These are phyloP conservation scores for Teunomyces gatunensis DNA, from an alignment of 805 yeast species.

Conservation along the genomic window DNA sequence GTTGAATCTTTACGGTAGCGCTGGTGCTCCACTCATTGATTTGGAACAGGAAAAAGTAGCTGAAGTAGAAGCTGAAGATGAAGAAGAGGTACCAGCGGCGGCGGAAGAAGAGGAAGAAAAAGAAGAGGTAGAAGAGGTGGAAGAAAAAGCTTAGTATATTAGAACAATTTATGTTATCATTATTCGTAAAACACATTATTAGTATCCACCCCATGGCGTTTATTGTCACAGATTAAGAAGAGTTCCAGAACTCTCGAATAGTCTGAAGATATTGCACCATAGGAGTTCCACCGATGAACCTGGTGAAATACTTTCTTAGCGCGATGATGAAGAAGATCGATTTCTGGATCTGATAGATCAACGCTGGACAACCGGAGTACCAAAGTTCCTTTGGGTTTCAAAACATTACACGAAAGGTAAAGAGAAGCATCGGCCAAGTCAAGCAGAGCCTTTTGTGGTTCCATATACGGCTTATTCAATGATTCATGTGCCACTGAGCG, in stretches of 20 bases:
- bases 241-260: constrained; percentile 15
- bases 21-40: constrained; percentile 13
- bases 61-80: constrained; percentile 4
- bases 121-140: constrained; percentile 18
- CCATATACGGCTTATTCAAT: constrained; percentile 22
- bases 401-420: constrained; percentile 25
- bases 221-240: constrained; percentile 28
- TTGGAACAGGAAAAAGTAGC: constrained; percentile 8
- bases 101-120: constrained; percentile 25
- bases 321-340: constrained; percentile 22
- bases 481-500: constrained; percentile 24
- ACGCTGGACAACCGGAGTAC: constrained; percentile 29
- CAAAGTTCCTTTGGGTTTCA: constrained; percentile 30
- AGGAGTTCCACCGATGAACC: constrained; percentile 20
- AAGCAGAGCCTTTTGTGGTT: constrained; percentile 27
- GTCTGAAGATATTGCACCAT: constrained; percentile 3
- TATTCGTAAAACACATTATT: constrained; percentile 1
- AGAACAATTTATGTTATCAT: constrained; percentile 4
- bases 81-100: constrained; percentile 5
- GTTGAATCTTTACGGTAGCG: constrained; percentile 16
- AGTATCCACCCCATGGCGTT: constrained; percentile 14
- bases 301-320: constrained; percentile 23
- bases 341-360: constrained; percentile 27
- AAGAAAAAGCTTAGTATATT: constrained; percentile 9
- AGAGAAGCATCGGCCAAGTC: constrained; percentile 43